These are phyloP conservation scores for Davidsoniella neocaledoniae DNA, from an alignment of 2,329 filamentous ascomycete species.

Conservation along the genomic window DNA sequence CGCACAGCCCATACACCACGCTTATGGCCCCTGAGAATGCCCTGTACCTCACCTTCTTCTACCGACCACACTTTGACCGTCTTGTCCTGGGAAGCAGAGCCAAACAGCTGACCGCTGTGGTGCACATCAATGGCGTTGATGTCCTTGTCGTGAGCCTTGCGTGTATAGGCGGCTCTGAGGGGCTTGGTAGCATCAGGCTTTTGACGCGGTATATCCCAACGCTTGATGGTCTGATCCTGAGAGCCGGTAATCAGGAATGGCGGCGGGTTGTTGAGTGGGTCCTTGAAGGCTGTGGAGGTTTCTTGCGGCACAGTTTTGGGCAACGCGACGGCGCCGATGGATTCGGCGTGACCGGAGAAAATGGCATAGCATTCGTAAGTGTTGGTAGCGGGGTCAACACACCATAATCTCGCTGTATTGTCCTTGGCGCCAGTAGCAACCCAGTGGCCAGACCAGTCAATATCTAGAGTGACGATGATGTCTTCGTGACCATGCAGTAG, in stretches of 20 bases:
- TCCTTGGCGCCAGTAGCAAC: slow-evolving; percentile 92
- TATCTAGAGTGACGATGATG: slow-evolving; percentile 85
- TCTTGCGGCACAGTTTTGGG: slow-evolving; percentile 52
- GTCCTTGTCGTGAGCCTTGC: slow-evolving; percentile 96
- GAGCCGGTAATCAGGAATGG: slow-evolving; percentile 79
- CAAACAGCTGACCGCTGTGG: slow-evolving; percentile 60
- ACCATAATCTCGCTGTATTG: slow-evolving; percentile 84
- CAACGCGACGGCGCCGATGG: slow-evolving; percentile 74
- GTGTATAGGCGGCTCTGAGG: slow-evolving; percentile 59
- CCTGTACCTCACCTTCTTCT: slow-evolving; percentile 76
- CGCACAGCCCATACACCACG: slow-evolving; percentile 91
- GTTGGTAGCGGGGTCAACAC: slow-evolving; percentile 56
- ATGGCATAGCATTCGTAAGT: slow-evolving; percentile 66
- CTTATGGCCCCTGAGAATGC: slow-evolving; percentile 81
- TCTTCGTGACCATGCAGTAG: slow-evolving; percentile 82
- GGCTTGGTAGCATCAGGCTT: slow-evolving; percentile 27
- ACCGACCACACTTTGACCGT: slow-evolving; percentile 94
- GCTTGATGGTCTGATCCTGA: slow-evolving; percentile 88
- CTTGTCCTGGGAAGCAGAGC: slow-evolving; percentile 89
- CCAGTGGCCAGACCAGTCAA: slow-evolving; percentile 96
- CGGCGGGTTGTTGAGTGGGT: slow-evolving; percentile 66
- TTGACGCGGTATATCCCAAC: slow-evolving; percentile 62
- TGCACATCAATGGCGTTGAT: slow-evolving; percentile 90
- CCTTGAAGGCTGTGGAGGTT: slow-evolving; percentile 51
- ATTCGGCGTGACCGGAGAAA: slow-evolving; percentile 87